A percentile compares a stretch with the other conserved stretches of the same genome.
Conservation (phyloP, 1,284 basidiomycete species). For the Hortiboletus rubellus region DNA sequence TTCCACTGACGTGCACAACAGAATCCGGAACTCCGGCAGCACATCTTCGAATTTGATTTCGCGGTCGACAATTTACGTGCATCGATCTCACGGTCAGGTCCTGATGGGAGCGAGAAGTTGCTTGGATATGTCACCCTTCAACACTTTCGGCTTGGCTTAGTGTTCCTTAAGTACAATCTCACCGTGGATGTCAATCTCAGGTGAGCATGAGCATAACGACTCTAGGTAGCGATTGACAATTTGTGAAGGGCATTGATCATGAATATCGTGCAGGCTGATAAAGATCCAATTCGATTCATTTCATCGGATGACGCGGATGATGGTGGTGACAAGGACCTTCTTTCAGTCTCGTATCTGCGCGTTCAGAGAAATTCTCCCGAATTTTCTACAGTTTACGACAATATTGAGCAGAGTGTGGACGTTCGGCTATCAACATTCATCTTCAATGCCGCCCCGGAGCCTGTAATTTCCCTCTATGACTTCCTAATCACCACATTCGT, state of each 20-base stretch:
- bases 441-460: slow-evolving; percentile 88
- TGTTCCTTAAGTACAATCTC: slow-evolving; percentile 84
- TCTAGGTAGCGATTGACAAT: slow-evolving; percentile 4
- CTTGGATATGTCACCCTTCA: slow-evolving; percentile 84
- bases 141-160: slow-evolving; percentile 76
- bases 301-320: slow-evolving; percentile 63
- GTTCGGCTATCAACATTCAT: slow-evolving; percentile 92
- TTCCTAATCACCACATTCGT: slow-evolving; percentile 98
- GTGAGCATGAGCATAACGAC: slow-evolving; percentile 38
- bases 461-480: slow-evolving; percentile 91
- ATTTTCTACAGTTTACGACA: slow-evolving; percentile 80
- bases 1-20: slow-evolving; percentile 28
- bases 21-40: slow-evolving; percentile 72
- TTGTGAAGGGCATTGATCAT: slow-evolving; percentile 61
- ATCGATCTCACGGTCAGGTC: slow-evolving; percentile 71
- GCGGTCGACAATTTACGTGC: slow-evolving; percentile 87
- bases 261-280: slow-evolving; percentile 67
- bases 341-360: slow-evolving; percentile 82
- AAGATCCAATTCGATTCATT: slow-evolving; percentile 67
- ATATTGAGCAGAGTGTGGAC: slow-evolving; percentile 88
- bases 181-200: slow-evolving; percentile 83
- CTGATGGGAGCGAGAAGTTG: slow-evolving; percentile 62
- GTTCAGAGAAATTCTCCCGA: slow-evolving; percentile 88
- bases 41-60: slow-evolving; percentile 88
- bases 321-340: slow-evolving; percentile 64